Percentiles rank a stretch among this genome's conserved stretches.
Evolutionary conservation across 2,329 filamentous ascomycete genomes (phyloP).

Genomic region (Xylariaceae sp.): DNA sequence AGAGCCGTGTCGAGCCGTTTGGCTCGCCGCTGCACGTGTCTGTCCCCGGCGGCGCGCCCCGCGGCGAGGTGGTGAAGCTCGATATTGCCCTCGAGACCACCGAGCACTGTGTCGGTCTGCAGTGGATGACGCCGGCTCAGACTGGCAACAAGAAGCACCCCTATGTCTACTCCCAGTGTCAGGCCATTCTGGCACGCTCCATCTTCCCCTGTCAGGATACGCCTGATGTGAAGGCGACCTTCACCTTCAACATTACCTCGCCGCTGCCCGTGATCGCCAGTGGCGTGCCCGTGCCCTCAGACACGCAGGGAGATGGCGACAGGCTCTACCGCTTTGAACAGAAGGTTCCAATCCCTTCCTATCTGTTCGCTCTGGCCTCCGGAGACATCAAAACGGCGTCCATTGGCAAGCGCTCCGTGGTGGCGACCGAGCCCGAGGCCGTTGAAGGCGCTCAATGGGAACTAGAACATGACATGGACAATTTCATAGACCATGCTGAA

Average conservation of each 20-base stretch:
- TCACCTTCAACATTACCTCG: conserved; percentile 80
- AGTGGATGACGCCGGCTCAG: conserved; percentile 91
- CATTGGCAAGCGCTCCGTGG: conserved; percentile 77
- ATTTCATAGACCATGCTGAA: conserved; percentile 82
- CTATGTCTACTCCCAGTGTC: conserved; percentile 97
- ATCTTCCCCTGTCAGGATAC: conserved; percentile 97
- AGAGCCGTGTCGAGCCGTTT: conserved; percentile 64
- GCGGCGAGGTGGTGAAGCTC: conserved; percentile 45
- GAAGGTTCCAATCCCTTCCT: conserved; percentile 85
- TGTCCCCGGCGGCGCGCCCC: conserved; percentile 46
- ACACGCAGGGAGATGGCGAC: conserved; percentile 39
- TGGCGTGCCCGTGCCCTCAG: conserved; percentile 54
- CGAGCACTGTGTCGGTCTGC: conserved; percentile 79
- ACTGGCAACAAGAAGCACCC: conserved; percentile 93
- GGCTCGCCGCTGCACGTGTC: conserved; percentile 62
- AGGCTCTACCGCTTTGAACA: conserved; percentile 82
- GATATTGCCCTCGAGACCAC: conserved; percentile 74
- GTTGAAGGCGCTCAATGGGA: conserved; percentile 82
- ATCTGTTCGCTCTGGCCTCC: conserved; percentile 85
- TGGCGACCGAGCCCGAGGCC: conserved; percentile 84
- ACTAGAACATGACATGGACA: conserved; percentile 83
- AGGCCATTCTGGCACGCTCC: conserved; percentile 90
- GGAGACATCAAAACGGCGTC: conserved; percentile 80
- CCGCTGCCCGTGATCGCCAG: conserved; percentile 86
- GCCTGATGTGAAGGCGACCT: conserved; percentile 93